Evolutionary conservation across 2,329 filamentous ascomycete genomes (phyloP).

Genomic region (Aspergillus awamori): DNA sequence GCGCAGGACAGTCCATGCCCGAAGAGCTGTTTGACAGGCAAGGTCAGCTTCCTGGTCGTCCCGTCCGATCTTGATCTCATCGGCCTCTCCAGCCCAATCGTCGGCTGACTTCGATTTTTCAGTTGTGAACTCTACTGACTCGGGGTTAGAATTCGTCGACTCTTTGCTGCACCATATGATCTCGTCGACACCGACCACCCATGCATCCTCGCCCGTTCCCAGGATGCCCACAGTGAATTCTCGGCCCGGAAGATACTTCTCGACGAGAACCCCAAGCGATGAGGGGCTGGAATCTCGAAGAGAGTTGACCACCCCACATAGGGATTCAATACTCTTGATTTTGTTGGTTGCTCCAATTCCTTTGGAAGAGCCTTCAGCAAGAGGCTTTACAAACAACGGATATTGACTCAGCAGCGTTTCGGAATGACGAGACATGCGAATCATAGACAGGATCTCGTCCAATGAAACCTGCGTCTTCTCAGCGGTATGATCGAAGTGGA

Average conservation of each 20-base stretch:
- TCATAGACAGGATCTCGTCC: slow-evolving; percentile 1
- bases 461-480: slow-evolving; percentile 6
- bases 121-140: slow-evolving; percentile 11
- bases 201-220: slow-evolving; percentile 20
- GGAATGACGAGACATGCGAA: not conserved
- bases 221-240: slow-evolving; percentile 30
- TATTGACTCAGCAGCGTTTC: slow-evolving; percentile 12
- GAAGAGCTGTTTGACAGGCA: slow-evolving; percentile 16
- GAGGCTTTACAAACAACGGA: slow-evolving; percentile 26
- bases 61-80: slow-evolving; percentile 4
- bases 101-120: slow-evolving; percentile 11
- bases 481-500: not conserved
- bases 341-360: slow-evolving; percentile 20
- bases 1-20: slow-evolving; percentile 16
- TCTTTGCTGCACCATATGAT: slow-evolving; percentile 14
- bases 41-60: slow-evolving; percentile 14
- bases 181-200: slow-evolving; percentile 23
- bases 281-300: slow-evolving; percentile 16
- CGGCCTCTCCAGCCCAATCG: slow-evolving; percentile 8
- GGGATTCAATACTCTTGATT: slow-evolving; percentile 13
- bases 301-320: slow-evolving; percentile 13
- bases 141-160: not conserved
- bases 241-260: slow-evolving; percentile 26
- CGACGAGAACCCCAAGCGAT: slow-evolving; percentile 23
- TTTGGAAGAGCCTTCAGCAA: slow-evolving; percentile 24